These are phyloP conservation scores for Pythium volutum DNA, from an alignment of 352 stramenopile genomes.

Conservation along the genomic window DNA sequence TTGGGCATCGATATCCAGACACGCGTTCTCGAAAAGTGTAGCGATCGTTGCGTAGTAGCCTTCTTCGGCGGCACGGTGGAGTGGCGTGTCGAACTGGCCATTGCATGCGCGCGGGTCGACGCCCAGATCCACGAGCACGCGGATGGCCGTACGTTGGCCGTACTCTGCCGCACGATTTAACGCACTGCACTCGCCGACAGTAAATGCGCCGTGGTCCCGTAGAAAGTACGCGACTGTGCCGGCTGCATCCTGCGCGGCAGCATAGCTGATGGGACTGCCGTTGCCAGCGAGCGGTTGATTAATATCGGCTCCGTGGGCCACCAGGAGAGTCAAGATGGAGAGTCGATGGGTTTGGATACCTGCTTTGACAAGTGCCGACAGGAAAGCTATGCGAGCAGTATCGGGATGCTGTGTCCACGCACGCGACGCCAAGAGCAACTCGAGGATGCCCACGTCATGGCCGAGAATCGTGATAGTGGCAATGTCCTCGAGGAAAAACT, in stretches of 20 bases:
- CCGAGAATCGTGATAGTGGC: background rate
- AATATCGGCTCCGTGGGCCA: slow-evolving; percentile 13
- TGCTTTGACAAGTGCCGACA: background rate
- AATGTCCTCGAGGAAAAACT: background rate
- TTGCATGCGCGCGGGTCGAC: background rate
- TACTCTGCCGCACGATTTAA: slow-evolving; percentile 1
- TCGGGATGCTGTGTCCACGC: background rate
- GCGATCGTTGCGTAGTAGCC: background rate
- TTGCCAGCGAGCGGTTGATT: background rate
- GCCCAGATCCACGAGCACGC: background rate
- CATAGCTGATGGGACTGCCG: background rate
- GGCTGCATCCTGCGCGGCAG: background rate
- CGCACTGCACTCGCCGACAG: background rate
- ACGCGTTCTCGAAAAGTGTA: background rate
- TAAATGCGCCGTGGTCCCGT: background rate
- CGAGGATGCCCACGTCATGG: background rate
- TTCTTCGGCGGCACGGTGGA: slow-evolving; percentile 1
- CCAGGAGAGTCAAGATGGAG: background rate
- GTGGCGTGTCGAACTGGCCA: background rate
- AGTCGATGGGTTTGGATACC: background rate
- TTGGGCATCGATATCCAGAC: slow-evolving; percentile 2
- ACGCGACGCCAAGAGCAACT: background rate
- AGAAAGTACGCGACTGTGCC: background rate
- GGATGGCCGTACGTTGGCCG: background rate
- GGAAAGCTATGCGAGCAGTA: background rate